Base-by-base conservation (phyloP, 352 stramenopile species). In the Lagenidium giganteum region DNA sequence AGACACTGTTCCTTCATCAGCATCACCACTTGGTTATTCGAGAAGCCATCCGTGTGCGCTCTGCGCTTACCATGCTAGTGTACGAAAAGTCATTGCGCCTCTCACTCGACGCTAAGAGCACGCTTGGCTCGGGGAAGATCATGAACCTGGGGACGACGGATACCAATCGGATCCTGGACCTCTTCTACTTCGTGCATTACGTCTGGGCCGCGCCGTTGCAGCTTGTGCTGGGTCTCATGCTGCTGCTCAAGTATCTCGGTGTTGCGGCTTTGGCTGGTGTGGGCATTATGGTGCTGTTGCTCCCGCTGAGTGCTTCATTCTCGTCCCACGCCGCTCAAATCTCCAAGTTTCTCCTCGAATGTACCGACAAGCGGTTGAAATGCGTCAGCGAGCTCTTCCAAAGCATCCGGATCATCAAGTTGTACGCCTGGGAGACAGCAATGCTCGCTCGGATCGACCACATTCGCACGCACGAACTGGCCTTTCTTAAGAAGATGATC, bases 61-160 rank as follows among this genome's bases (percentile, higher is more conserved):
- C 72, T 3, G 75, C 76, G 33, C 33, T 88, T 3, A 79, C 74
- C 14, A 81, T 80, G 66, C 51, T 83, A 27, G 71, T 88, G 33
- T 84, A 74, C 36, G 54, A 74, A 22, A 85, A 85, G 41, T 53
- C 72, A 6, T 42, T 88, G 16, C 54, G 47, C 21, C 40, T 88
- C 17, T 87, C 73, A 20, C 71, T 63, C 18, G 67, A 84, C 47
- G 64, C 61, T 28, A 85, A 80, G 43, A 84, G 66, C 47, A 37
- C 47, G 1, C 30, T 82, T 7, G 68, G 70, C 18, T 69, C 81
- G 0, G 88, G 90, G 5, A 70, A 92, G 47, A 96, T 98, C 38
- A 70, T 95, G 1, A 98, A 97, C 49, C 69, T 98, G n/a, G 93
- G 96, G 50, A 95, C 84, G 17, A 92, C 95, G 48, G 95, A 98